phyloP scores from a whole-genome alignment of 164 flowering plant species.

The Vitis labrusca region DNA sequence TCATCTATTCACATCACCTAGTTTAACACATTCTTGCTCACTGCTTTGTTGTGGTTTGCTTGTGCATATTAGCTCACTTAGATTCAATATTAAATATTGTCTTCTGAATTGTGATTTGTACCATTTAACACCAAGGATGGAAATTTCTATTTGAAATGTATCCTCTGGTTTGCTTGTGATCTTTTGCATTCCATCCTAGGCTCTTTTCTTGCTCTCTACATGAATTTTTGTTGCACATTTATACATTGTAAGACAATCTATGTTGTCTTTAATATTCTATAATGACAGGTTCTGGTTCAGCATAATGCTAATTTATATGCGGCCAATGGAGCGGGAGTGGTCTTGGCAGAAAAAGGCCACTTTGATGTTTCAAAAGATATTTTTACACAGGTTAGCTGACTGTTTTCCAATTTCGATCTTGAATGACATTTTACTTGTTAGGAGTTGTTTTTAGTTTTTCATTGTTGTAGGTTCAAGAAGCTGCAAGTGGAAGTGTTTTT shows the following conservation, averaged over 20 bases:
- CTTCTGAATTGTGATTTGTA: no score
- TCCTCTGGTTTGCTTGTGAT: no score
- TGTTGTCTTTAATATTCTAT: neutral
- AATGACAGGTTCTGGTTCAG: conserved; percentile 69
- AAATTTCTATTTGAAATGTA: no score
- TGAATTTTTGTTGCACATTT: neutral
- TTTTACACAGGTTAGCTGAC: conserved; percentile 71
- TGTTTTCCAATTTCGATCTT: neutral
- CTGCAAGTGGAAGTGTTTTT: conserved; percentile 90
- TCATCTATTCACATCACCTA: no score
- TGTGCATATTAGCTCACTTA: no score
- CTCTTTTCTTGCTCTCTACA: neutral
- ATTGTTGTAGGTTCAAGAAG: conserved; percentile 84
- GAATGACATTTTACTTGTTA: neutral
- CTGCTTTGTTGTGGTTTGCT: no score
- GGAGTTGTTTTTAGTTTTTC: neutral
- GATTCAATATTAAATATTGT: no score
- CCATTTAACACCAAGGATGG: no score
- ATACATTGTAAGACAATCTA: neutral
- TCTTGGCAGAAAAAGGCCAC: conserved; percentile 95
- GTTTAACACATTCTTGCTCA: no score
- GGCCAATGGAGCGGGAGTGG: conserved; percentile 94
- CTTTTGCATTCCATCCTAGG: no score
- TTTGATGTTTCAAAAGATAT: conserved; percentile 93
- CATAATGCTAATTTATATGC: conserved; percentile 84